These are phyloP conservation scores for Mycena latifolia DNA, from an alignment of 768 basidiomycete genomes.

Conservation along the genomic window DNA sequence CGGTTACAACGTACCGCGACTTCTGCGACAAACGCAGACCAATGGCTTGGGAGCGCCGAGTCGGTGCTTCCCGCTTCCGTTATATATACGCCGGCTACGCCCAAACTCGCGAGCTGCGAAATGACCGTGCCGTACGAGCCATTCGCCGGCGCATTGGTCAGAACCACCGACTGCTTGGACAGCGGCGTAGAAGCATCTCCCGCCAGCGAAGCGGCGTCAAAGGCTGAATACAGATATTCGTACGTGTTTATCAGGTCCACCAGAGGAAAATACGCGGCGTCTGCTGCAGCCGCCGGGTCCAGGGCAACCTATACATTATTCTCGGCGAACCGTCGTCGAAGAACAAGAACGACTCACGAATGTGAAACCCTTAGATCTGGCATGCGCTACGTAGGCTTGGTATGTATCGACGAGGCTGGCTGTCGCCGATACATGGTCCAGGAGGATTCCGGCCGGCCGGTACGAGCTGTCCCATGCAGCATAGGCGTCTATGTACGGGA, in stretches of 20 bases:
- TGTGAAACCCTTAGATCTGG: slow-evolving; percentile 21
- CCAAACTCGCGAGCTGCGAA: neutral
- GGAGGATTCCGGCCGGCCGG: slow-evolving; percentile 25
- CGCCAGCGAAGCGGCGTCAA: neutral
- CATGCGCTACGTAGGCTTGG: slow-evolving; percentile 20
- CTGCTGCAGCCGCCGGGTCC: neutral
- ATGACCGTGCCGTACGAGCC: neutral
- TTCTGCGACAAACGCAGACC: slow-evolving; percentile 17
- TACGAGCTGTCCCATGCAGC: slow-evolving; percentile 20
- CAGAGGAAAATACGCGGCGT: neutral
- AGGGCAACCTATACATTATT: neutral
- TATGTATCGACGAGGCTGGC: neutral
- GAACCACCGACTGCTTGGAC: slow-evolving; percentile 1
- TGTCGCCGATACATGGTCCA: slow-evolving; percentile 16
- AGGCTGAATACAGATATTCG: slow-evolving; percentile 9
- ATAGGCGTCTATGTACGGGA: slow-evolving; percentile 26
- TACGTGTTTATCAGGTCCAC: slow-evolving; percentile 15
- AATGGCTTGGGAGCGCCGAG: slow-evolving; percentile 13
- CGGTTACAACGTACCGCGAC: slow-evolving; percentile 7
- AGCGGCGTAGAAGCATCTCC: too few relatives aligned
- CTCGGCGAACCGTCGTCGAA: too few relatives aligned
- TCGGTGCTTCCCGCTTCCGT: slow-evolving; percentile 2
- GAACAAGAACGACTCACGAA: too few relatives aligned
- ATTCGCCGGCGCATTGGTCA: neutral
- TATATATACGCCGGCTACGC: neutral